Conservation (phyloP, 805 yeast species). For the Scheffersomyces stipitis region DNA sequence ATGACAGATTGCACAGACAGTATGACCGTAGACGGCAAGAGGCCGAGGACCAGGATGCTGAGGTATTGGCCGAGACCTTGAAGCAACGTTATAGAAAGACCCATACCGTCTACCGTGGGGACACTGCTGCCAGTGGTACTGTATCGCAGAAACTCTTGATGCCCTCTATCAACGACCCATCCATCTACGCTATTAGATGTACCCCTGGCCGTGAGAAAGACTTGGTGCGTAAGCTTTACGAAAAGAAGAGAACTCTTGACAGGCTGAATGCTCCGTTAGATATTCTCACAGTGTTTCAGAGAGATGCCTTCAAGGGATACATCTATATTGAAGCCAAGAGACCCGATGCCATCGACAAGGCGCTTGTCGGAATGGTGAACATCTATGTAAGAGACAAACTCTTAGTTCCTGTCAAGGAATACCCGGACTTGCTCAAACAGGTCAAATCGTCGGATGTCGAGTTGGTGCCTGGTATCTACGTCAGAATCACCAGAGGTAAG, state of each 20-base stretch:
- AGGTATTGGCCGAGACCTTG: conserved; percentile 85
- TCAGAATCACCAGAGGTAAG: conserved; percentile 85
- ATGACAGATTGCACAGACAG: conserved; percentile 87
- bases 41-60: conserved; percentile 92
- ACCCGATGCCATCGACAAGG: conserved; percentile 86
- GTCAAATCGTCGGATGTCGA: conserved; percentile 85
- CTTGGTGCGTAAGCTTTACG: conserved; percentile 77
- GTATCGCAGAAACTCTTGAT: conserved; percentile 91
- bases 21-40: conserved; percentile 85
- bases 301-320: conserved; percentile 91
- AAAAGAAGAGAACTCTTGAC: conserved; percentile 77
- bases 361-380: conserved; percentile 86
- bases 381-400: conserved; percentile 72
- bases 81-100: conserved; percentile 90
- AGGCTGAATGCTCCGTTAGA: conserved; percentile 77
- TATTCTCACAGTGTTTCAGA: conserved; percentile 85
- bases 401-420: conserved; percentile 92
- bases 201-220: conserved; percentile 93
- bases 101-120: conserved; percentile 80
- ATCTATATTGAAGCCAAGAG: conserved; percentile 92
- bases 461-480: conserved; percentile 88
- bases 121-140: conserved; percentile 56
- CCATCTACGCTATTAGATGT: conserved; percentile 93
- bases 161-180: conserved; percentile 96
- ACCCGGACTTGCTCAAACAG: conserved; percentile 89